Base-by-base conservation (phyloP, 164 flowering plant species). In the Kalanchoe fedtschenkoi region DNA sequence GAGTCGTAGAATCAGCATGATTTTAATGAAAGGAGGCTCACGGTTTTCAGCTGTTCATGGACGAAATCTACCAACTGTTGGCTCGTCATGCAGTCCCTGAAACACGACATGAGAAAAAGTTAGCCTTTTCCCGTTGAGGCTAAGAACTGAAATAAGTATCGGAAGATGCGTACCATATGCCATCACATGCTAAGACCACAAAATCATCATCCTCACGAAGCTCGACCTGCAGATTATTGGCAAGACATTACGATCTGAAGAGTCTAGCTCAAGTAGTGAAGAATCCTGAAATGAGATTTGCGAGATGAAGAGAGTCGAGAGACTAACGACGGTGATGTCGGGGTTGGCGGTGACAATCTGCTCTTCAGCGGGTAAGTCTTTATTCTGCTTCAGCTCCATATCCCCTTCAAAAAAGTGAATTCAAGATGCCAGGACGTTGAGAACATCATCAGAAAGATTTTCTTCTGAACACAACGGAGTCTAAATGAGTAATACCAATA, bases 21-120 rank as follows among this genome's bases (percentile, higher is more conserved):
- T 24, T 6, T 24, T 29, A 7, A 51, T 17, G 56, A 17, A 22
- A 9, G 6, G 26, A 21, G 29, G 77, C 91, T 74, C 73, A 91
- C 99, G 53, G 78, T 58, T 16, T 63, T 74, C 63, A 95, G 72
- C 63, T 87, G 91, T 65, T 91, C 96, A 44, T 72, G 83, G 51
- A 95, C 61, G 66, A 82, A 95, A 75, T 95, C 99, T 22, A 95
- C 99, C 8, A 91, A 78, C 67, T 89, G 97, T 75, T 95, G 99
- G 84, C 91, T 95, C 37, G 96, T 81, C 97, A 95, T 84, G 83
- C 97, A 91, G 73, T 95, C 99, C 99, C 99, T 95, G 83, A 75
- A 72, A 41, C 1, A 66, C n/a, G 30, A n/a, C 15, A 30, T 30
- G 39, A 17, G 14, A 34, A 34, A 51, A 10, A 51, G 11, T 2